Conservation (phyloP, 2,329 filamentous ascomycete genomes). For the Teratosphaeria nubilosa region DNA sequence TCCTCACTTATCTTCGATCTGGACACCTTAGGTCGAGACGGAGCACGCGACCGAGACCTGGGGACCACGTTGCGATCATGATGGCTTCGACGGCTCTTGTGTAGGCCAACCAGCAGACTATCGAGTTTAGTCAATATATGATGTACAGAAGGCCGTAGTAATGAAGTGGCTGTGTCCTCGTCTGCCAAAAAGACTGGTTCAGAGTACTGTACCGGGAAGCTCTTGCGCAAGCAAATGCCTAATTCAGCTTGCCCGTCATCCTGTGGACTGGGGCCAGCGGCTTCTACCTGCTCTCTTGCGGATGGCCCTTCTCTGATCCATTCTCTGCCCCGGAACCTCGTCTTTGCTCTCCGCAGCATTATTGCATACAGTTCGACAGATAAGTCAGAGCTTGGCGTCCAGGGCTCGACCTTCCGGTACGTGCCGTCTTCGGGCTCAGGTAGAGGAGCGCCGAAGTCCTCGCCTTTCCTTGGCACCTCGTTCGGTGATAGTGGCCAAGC, state of each 20-base stretch:
- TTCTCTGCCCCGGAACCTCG: conserved; percentile 29
- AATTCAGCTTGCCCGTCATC: neutral
- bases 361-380: conserved; percentile 60
- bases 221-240: neutral
- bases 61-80: conserved; percentile 1
- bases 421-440: conserved; percentile 5
- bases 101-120: conserved; percentile 57
- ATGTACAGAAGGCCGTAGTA: conserved; percentile 60
- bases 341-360: conserved; percentile 57
- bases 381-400: conserved; percentile 50
- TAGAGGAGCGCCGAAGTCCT: conserved; percentile 36
- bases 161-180: conserved; percentile 54
- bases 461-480: conserved; percentile 49
- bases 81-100: conserved; percentile 38
- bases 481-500: conserved; percentile 67
- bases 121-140: conserved; percentile 64
- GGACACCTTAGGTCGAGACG: neutral
- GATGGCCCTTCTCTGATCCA: neutral
- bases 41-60: conserved; percentile 7
- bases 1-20: neutral
- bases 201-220: neutral
- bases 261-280: neutral
- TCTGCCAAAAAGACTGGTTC: conserved; percentile 54
- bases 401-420: conserved; percentile 10
- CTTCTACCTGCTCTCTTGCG: neutral